phyloP scores from a whole-genome alignment of 345 rosid species.

The Lagerstroemia speciosa region DNA sequence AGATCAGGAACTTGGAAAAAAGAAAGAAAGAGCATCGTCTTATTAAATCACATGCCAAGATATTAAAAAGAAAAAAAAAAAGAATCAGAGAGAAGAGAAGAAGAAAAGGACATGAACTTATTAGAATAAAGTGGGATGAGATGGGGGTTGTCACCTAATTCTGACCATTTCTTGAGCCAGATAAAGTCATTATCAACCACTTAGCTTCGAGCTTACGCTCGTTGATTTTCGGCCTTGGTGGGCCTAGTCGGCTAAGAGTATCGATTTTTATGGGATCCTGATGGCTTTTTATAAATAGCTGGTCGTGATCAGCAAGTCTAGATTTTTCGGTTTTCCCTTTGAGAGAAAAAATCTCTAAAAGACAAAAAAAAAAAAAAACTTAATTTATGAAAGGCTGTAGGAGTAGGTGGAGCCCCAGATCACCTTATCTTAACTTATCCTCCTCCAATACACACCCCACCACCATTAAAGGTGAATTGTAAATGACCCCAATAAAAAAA shows the following conservation, averaged over 20 bases:
- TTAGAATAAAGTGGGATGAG: not conserved
- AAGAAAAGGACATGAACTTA: not conserved
- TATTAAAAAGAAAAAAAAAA: not conserved
- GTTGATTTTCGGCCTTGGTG: not conserved
- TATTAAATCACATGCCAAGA: not conserved
- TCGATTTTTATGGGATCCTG: not conserved
- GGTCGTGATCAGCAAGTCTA: not conserved
- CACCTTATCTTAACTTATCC: slow-evolving; percentile 41
- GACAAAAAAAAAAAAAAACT: not conserved
- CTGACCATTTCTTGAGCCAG: not conserved
- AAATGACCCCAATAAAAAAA: not conserved
- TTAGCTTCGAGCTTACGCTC: too few relatives aligned
- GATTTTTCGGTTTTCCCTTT: not conserved
- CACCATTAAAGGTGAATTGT: slow-evolving; percentile 28
- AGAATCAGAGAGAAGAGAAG: not conserved
- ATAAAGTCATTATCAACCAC: not conserved
- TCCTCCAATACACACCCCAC: slow-evolving; percentile 18
- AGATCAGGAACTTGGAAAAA: not conserved
- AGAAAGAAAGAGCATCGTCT: not conserved
- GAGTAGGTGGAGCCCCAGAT: slow-evolving; percentile 26
- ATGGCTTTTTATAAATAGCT: not conserved
- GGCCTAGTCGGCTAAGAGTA: not conserved
- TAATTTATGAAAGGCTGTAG: not conserved
- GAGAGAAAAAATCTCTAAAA: not conserved
- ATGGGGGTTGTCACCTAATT: not conserved